Evolutionary conservation across 768 basidiomycete species (phyloP).

Genomic region (Naganishia friedmannii): DNA sequence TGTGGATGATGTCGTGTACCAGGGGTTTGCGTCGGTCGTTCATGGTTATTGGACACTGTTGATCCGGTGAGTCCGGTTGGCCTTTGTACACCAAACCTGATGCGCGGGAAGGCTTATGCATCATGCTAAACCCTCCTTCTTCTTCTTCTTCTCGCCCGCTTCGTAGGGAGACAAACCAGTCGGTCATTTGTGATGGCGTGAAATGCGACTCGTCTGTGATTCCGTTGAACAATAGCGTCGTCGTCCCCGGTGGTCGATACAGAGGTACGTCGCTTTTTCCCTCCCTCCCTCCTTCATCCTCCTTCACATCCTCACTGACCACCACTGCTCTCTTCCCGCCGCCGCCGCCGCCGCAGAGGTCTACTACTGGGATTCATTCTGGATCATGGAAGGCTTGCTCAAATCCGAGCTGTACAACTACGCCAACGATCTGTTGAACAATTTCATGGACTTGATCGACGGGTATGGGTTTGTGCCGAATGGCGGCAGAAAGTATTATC

Average conservation of each 20-base stretch:
- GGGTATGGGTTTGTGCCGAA: conserved; percentile 89
- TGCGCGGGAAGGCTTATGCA: too few species aligned
- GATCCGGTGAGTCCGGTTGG: conserved; percentile 53
- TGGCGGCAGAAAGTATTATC: conserved; percentile 82
- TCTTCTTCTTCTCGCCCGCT: too few species aligned
- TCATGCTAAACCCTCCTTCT: too few species aligned
- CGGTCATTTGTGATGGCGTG: conserved; percentile 61
- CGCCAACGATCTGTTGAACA: conserved; percentile 74
- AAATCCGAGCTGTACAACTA: conserved; percentile 70
- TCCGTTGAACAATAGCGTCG: conserved; percentile 85
- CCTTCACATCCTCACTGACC: conserved; percentile 17
- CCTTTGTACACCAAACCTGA: too few species aligned
- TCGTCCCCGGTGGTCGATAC: conserved; percentile 83
- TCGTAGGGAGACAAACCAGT: conserved; percentile 62
- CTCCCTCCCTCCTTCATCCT: neutral
- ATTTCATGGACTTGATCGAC: conserved; percentile 92
- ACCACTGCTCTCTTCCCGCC: neutral
- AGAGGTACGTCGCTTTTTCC: conserved; percentile 55
- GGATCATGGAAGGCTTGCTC: conserved; percentile 81
- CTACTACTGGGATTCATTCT: conserved; percentile 65
- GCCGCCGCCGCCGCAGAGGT: conserved; percentile 39
- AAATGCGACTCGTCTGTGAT: conserved; percentile 79
- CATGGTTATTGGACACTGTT: conserved; percentile 81
- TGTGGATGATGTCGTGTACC: conserved; percentile 66
- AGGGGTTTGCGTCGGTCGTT: conserved; percentile 73